phyloP scores from a whole-genome alignment of 2,329 filamentous ascomycete genomes.

The Hansfordia pulvinata region DNA sequence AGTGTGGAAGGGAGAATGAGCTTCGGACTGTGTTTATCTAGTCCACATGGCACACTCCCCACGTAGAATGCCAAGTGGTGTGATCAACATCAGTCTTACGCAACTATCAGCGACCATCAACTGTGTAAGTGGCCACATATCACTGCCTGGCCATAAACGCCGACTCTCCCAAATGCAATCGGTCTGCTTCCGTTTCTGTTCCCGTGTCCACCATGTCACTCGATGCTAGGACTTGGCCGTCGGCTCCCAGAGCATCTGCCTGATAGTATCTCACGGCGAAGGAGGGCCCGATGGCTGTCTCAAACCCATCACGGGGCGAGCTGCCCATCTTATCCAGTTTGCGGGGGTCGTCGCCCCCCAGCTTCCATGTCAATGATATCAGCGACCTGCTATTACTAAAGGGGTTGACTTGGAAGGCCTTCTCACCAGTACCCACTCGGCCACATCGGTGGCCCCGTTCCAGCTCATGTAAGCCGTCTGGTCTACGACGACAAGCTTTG shows the following conservation, averaged over 20 bases:
- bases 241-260: conserved; percentile 6
- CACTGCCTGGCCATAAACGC: no score
- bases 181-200: conserved; percentile 5
- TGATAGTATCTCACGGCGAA: no score
- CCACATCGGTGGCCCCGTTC: conserved; percentile 29
- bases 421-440: conserved; percentile 15
- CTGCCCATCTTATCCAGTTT: conserved; percentile 3
- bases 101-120: not conserved
- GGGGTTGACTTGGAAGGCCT: not conserved
- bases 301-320: conserved; percentile 8
- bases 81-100: conserved; percentile 1
- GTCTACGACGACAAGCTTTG: conserved; percentile 10
- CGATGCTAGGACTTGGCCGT: conserved; percentile 6
- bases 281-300: conserved; percentile 8
- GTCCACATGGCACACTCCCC: no score
- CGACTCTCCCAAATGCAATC: no score
- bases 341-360: conserved; percentile 6
- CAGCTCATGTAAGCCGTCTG: conserved; percentile 23
- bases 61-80: not conserved
- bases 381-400: not conserved
- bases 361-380: conserved; percentile 2
- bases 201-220: conserved; percentile 9
- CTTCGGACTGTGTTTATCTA: no score
- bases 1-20: no score
- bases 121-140: no score